Base-by-base conservation (phyloP, 176 grass and related monocot genomes). In the Oryza australiensis region DNA sequence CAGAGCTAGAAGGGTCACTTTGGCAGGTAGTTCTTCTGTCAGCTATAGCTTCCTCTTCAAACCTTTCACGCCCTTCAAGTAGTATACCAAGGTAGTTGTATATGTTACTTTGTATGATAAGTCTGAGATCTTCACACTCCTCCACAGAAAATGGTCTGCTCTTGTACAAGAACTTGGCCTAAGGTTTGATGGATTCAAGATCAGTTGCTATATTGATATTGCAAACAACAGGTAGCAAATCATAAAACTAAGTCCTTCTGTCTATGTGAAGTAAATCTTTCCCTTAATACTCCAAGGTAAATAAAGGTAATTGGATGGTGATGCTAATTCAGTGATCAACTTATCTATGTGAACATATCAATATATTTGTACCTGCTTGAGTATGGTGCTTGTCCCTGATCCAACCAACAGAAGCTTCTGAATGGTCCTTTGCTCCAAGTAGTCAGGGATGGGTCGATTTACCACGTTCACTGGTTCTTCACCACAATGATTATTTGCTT, bases 41-140 rank as follows among this genome's bases (percentile, higher is more conserved):
- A 57, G 70, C 65, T 86, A 95, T 88, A 84, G 73, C 73, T 87
- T 95, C 88, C 65, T 95, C 93, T 94, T 99, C 91, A 78, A 99
- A 96, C 46, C 72, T 65, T 76, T 99, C 97, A 83, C 89, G 87
- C 0, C 91, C 91, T 82, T 99, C 97, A 75, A 99, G 97, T 79
- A 99, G 72, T 62, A 95, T 88, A 70, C 85, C 83, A 74, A 99
- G 76, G 84, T 96, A 96, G 83, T 70, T 90, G 57, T 99, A 99
- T 89, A 99, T 90, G 85, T 86, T 99, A 22, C 82, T 94, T 84
- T 94, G 93, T 90, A 99, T 96, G 83, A 99, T 76, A 69, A 91
- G 78, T 77, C 94, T 99, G 53, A 99, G 82, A 63, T 99, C 93
- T 83, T 99, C 80, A 43, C 76, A 83, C 78, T 99, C 97, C 66